These are phyloP conservation scores for Fusarium brachygibbosum DNA, from an alignment of 2,329 filamentous ascomycete genomes.

Conservation along the genomic window DNA sequence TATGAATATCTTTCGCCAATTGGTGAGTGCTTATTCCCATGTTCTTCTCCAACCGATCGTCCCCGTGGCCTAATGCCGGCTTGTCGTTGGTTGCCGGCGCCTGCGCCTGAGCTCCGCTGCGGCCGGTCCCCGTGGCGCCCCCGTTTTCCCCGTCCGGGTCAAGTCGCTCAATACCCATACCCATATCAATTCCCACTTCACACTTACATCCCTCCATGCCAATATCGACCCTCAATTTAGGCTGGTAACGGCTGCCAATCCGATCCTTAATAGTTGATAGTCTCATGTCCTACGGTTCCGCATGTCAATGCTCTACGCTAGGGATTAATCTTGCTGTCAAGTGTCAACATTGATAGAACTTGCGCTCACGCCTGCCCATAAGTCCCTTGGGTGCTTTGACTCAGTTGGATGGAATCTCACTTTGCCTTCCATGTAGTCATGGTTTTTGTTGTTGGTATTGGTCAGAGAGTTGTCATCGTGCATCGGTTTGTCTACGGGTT, in stretches of 20 bases:
- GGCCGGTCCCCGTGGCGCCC: constrained; percentile 47
- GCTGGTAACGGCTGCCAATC: constrained; percentile 31
- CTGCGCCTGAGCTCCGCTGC: constrained; percentile 45
- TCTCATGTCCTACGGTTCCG: constrained; percentile 27
- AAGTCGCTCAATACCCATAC: constrained; percentile 35
- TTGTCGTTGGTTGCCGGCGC: constrained; percentile 61
- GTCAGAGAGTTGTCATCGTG: background rate
- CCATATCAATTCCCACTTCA: constrained; percentile 23
- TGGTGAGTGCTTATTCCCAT: constrained; percentile 62
- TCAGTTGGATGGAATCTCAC: background rate
- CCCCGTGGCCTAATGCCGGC: constrained; percentile 61
- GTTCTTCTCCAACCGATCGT: constrained; percentile 58
- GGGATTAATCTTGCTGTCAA: constrained; percentile 17
- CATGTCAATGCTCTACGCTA: constrained; percentile 21
- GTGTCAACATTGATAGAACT: constrained; percentile 19
- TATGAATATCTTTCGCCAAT: constrained; percentile 66
- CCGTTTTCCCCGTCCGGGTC: constrained; percentile 45
- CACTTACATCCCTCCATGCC: constrained; percentile 30
- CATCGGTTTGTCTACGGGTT: background rate
- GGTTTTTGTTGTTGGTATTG: background rate
- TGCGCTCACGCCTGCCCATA: constrained; percentile 1
- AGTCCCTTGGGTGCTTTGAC: background rate
- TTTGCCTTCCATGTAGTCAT: constrained; percentile 15
- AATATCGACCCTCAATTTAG: constrained; percentile 38
- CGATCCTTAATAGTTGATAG: constrained; percentile 13